Evolutionary conservation across 148 eudicot species (phyloP), one percentile per base, ranked within the genome.

Genomic region (Chenopodium suecicum): DNA sequence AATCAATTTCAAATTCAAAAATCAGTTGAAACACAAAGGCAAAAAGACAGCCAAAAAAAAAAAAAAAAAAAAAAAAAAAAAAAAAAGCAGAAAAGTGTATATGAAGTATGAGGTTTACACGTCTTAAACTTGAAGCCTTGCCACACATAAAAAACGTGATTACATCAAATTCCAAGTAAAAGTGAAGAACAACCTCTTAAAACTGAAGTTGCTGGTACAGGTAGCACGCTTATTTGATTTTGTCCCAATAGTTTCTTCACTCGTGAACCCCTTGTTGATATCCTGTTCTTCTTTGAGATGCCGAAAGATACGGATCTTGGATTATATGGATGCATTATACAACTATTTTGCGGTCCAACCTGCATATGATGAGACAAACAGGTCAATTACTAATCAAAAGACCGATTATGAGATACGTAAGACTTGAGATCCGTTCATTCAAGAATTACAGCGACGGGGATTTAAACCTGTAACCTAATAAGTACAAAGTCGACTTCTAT

Each of bases 271-370:
- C 2, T 31, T 7, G 77, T 31, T 7, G 77, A n/a, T 32, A 27
- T 14, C 25, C 14, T 27, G 46, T 29, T 54, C 4, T 29, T 54
- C 4, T 31, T 8, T 56, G 22, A 75, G 58, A 54, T 31, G 41
- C 66, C 78, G 32, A 75, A 75, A 50, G 46, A 29, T 58, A 25
- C 22, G 63, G 78, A 56, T 75, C 78, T 75, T 56, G 63, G 12
- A 5, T 54, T 54, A 66, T 27, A 58, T 75, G 46, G 67, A 31
- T 75, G 66, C 44, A 75, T 0, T 27, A 17, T 32, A 20, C 78
- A 50, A 58, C 16, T 7, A 16, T 58, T 32, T 14, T 54, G 78
- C 34, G 66, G 67, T 32, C 78, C n/a, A 32, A 19, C 78, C 78
- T 75, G 78, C 78, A 75, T 75, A 22, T 29, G 44, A 62, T 20